phyloP scores from a whole-genome alignment of 2,329 filamentous ascomycete species.

The Arthroderma sp. region DNA sequence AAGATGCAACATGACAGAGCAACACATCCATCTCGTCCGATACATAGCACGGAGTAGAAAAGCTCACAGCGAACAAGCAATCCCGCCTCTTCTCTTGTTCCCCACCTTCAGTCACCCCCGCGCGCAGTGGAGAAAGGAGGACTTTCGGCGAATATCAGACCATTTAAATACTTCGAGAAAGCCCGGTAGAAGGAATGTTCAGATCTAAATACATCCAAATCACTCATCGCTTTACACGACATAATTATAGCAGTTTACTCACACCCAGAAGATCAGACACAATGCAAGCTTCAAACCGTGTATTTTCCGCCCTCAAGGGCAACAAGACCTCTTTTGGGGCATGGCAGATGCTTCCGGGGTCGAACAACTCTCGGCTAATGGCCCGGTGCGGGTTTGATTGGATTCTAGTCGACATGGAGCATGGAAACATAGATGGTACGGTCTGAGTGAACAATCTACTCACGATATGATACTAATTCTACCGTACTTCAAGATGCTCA shows the following conservation, averaged over 20 bases:
- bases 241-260: not conserved
- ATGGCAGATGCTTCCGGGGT: slow-evolving; percentile 46
- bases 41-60: too few relatives aligned
- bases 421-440: slow-evolving; percentile 42
- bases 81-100: too few relatives aligned
- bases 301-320: slow-evolving; percentile 38
- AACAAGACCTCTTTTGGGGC: slow-evolving; percentile 39
- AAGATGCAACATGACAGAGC: too few relatives aligned
- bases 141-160: too few relatives aligned
- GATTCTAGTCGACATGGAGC: slow-evolving; percentile 43
- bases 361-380: slow-evolving; percentile 41
- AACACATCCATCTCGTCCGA: too few relatives aligned
- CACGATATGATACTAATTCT: not conserved
- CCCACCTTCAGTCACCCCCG: too few relatives aligned
- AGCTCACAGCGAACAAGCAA: too few relatives aligned
- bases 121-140: too few relatives aligned
- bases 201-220: too few relatives aligned
- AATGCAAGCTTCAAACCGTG: slow-evolving; percentile 42
- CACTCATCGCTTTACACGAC: too few relatives aligned
- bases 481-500: slow-evolving; percentile 25
- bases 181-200: too few relatives aligned
- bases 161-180: too few relatives aligned
- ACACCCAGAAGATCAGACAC: not conserved
- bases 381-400: slow-evolving; percentile 41
- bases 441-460: not conserved